Percentiles rank a stretch among this genome's conserved stretches.
These are phyloP conservation scores for Climacium dendroides DNA, from an alignment of 225 moss, liverwort and hornwort species.

Conservation along the genomic window DNA sequence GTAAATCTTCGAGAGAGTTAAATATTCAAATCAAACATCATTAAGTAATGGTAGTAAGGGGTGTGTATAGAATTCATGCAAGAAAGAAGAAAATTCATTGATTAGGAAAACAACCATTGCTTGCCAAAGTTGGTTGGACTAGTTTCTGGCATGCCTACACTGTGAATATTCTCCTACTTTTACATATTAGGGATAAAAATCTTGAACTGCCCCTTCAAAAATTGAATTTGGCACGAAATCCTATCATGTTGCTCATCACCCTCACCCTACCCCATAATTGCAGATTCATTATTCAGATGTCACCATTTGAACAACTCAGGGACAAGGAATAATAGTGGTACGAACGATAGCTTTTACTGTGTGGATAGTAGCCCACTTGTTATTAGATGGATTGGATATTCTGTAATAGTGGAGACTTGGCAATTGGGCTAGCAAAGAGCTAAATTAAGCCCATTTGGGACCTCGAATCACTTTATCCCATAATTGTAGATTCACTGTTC, in stretches of 20 bases:
- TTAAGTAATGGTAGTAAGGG: not conserved
- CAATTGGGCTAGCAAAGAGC: too few species aligned
- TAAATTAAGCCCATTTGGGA: too few species aligned
- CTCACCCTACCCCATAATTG: accelerated
- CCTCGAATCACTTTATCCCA: too few species aligned
- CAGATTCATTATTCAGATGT: not conserved
- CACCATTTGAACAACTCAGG: too few species aligned
- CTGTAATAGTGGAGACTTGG: accelerated
- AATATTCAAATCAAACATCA: not conserved
- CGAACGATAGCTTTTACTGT: not conserved
- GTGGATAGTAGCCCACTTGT: accelerated
- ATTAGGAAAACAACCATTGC: accelerated
- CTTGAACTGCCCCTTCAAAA: accelerated
- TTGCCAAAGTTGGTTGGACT: accelerated
- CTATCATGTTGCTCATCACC: accelerated
- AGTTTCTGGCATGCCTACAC: accelerated
- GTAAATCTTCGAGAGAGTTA: not conserved
- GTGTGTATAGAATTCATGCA: accelerated
- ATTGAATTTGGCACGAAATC: accelerated
- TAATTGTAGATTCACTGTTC: too few species aligned
- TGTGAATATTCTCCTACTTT: accelerated
- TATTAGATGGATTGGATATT: not conserved
- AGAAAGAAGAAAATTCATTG: not conserved
- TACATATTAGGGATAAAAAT: accelerated
- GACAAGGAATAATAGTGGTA: not conserved